A percentile compares a stretch with the other conserved stretches of the same genome.
Conservation (phyloP, 495 filamentous ascomycete species). For the Bathelium albidoporum region DNA sequence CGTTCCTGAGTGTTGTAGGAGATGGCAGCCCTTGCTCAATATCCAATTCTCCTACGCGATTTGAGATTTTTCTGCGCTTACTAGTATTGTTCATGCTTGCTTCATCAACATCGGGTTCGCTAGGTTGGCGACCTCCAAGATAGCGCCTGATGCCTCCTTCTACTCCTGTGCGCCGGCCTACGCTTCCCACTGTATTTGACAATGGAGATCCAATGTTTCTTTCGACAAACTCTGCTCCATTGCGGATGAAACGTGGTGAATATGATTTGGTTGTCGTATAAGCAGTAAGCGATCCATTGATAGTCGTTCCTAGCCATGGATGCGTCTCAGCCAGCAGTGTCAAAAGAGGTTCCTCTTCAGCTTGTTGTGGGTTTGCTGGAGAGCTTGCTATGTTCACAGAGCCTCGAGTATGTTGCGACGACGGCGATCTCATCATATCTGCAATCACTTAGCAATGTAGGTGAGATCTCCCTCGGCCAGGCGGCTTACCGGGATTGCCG, state of each 20-base stretch:
- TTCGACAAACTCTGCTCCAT: slow-evolving; percentile 76
- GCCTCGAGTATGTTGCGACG: neutral
- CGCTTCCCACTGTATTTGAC: slow-evolving; percentile 68
- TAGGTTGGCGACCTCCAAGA: slow-evolving; percentile 38
- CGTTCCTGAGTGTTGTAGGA: slow-evolving; percentile 22
- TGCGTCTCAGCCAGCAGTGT: slow-evolving; percentile 71
- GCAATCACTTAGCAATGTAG: slow-evolving; percentile 5
- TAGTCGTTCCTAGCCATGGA: slow-evolving; percentile 66
- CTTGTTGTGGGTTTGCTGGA: slow-evolving; percentile 11
- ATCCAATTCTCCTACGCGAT: slow-evolving; percentile 5
- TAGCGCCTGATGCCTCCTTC: slow-evolving; percentile 75
- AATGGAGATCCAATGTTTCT: slow-evolving; percentile 69
- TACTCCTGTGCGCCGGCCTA: slow-evolving; percentile 71
- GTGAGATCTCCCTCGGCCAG: neutral
- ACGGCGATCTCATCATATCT: neutral
- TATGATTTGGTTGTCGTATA: slow-evolving; percentile 80
- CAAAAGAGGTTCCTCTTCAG: slow-evolving; percentile 60
- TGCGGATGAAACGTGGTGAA: slow-evolving; percentile 66
- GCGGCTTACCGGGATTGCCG: slow-evolving; percentile 55
- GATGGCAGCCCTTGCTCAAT: slow-evolving; percentile 16
- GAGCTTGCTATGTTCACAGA: neutral
- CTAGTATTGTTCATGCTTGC: slow-evolving; percentile 37
- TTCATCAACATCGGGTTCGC: slow-evolving; percentile 26
- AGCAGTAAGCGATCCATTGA: slow-evolving; percentile 68
- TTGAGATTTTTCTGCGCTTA: slow-evolving; percentile 56